Evolutionary conservation across 108 stramenopile genomes (phyloP), one percentile per base, ranked within the genome.

Genomic region (Conticribra guillardii): DNA sequence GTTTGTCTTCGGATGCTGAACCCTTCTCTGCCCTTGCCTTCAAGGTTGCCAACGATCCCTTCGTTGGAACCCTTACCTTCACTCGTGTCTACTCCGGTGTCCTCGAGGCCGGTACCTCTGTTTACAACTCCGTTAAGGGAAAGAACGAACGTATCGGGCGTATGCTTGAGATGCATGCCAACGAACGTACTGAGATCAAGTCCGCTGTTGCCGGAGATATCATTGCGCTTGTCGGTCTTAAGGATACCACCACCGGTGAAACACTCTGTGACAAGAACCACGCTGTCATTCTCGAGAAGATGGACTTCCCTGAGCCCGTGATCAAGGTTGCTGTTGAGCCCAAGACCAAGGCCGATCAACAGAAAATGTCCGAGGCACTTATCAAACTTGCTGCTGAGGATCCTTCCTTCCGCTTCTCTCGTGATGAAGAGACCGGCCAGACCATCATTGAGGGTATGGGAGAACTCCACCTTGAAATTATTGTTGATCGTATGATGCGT

Each of bases 401-500:
- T 84, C 99, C 99, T 15, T 95, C 93, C 17, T 96, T 99, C 91
- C 91, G 92, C 26, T 91, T 95, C 82, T 83, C 84, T 26, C 91
- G 93, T 69, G 97, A 98, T 81, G 97, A 97, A 58, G 98, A 98
- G 60, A 97, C 96, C 24, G 97, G 97, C 16, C 98, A 99, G 81
- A 97, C 97, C 29, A 81, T 98, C 78, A 98, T 99, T 71, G 95
- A 94, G 69, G 99, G 99, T 63, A 99, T 99, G 99, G 99, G 99
- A 50, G 98, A 99, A 87, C 92, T 99, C 18, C 99, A 99, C 86
- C 84, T 99, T 49, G 99, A 99, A 74, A 99, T 99, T 83, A 96
- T 98, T 76, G 98, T 98, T 15, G 98, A 99, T 82, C 94, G 98
- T 50, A 97, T 99, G 94, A 96, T 93, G 89, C 91, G 99, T 66